Percentiles rank a stretch among this genome's conserved stretches.
These are phyloP conservation scores for Physcomitrium patens DNA, from an alignment of 225 moss, liverwort and hornwort species.

Conservation along the genomic window DNA sequence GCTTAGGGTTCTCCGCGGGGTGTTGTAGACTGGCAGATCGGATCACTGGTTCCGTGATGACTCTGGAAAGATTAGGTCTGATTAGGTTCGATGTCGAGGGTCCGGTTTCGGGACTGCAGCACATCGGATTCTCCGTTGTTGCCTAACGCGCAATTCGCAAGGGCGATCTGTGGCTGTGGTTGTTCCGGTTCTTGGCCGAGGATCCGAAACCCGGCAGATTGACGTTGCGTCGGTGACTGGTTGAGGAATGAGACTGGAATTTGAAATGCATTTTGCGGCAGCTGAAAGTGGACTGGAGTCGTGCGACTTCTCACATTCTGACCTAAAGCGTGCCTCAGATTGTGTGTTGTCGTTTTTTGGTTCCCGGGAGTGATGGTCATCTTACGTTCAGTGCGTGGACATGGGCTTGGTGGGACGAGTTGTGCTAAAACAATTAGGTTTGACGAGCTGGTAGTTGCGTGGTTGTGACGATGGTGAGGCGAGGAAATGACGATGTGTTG, in stretches of 20 bases:
- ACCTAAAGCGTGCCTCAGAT: not conserved
- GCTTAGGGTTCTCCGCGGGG: not conserved
- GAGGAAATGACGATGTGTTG: constrained; percentile 13
- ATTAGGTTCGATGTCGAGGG: constrained; percentile 29
- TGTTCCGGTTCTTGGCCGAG: not conserved
- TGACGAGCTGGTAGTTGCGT: not conserved
- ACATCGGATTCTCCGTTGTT: not conserved
- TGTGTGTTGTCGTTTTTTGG: not conserved
- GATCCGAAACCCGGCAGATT: not conserved
- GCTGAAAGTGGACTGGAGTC: constrained; percentile 20
- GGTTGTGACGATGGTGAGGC: constrained; percentile 9
- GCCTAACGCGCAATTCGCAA: not conserved
- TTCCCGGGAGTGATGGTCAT: constrained; percentile 10
- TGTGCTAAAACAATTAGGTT: not conserved
- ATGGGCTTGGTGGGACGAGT: not conserved
- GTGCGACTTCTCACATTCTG: not conserved
- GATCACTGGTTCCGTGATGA: constrained; percentile 5
- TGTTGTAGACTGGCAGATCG: not conserved
- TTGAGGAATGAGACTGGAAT: constrained; percentile 3
- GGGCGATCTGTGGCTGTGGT: not conserved
- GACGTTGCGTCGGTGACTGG: constrained; percentile 12
- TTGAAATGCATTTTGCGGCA: not conserved
- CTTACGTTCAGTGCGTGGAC: constrained; percentile 20
- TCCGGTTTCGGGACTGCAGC: not conserved
- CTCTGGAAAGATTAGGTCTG: not conserved